These are phyloP conservation scores for Lichtheimia ornata DNA, from an alignment of 371 early-diverging fungal species.

Conservation along the genomic window DNA sequence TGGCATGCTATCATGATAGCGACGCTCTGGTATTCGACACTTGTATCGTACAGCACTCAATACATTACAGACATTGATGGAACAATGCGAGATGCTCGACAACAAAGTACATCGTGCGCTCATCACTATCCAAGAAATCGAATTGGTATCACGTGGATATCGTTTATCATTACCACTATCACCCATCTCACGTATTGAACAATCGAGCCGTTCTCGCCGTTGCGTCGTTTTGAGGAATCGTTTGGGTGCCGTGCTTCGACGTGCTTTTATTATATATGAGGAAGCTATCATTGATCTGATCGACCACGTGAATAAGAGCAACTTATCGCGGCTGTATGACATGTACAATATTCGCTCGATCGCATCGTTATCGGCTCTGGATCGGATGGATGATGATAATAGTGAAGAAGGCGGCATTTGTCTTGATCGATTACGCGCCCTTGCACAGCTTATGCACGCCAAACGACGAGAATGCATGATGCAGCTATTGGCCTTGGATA, in stretches of 20 bases:
- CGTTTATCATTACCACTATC: conserved; percentile 63
- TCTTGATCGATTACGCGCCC: conserved; percentile 40
- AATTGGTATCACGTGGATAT: conserved; percentile 73
- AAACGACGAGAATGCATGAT: conserved; percentile 54
- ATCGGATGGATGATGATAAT: conserved; percentile 15
- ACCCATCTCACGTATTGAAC: conserved; percentile 70
- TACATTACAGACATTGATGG: conserved; percentile 48
- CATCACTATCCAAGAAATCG: conserved; percentile 71
- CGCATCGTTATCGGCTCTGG: conserved; percentile 37
- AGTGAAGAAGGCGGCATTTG: conserved; percentile 16
- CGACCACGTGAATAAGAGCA: conserved; percentile 33
- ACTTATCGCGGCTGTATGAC: conserved; percentile 37
- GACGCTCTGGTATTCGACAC: conserved; percentile 51
- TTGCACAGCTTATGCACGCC: conserved; percentile 44
- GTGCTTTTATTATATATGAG: conserved; percentile 44
- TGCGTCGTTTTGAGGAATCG: conserved; percentile 43
- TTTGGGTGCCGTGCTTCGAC: conserved; percentile 32
- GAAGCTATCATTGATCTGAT: conserved; percentile 43
- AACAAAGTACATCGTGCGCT: conserved; percentile 61
- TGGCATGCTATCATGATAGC: conserved; percentile 22
- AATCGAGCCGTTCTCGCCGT: conserved; percentile 54
- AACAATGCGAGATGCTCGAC: conserved; percentile 56
- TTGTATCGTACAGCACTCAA: conserved; percentile 53
- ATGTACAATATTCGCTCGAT: conserved; percentile 50
- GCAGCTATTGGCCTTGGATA: conserved; percentile 40